These are phyloP conservation scores for Zymoseptoria tritici DNA, from an alignment of 2,329 filamentous ascomycete genomes.

Conservation along the genomic window DNA sequence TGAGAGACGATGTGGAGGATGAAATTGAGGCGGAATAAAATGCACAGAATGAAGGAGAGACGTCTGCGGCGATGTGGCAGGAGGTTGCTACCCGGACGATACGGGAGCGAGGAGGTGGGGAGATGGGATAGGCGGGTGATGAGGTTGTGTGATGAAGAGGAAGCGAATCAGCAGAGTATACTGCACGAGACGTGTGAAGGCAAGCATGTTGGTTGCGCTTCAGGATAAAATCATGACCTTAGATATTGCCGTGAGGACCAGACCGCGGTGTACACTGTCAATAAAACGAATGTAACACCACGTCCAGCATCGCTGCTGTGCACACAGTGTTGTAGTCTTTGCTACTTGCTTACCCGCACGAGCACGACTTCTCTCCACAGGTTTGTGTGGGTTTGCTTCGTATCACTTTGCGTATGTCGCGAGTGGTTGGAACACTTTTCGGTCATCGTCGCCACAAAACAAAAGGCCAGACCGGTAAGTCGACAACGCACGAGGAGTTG, in stretches of 20 bases:
- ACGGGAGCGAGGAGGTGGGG: neutral
- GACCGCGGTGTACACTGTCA: neutral
- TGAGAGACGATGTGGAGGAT: neutral
- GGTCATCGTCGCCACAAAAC: neutral
- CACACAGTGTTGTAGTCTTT: neutral
- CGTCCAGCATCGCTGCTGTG: neutral
- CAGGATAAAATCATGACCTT: neutral
- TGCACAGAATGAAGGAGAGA: neutral
- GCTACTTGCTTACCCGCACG: neutral
- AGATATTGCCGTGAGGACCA: neutral
- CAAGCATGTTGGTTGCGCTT: too few relatives aligned
- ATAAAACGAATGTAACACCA: neutral
- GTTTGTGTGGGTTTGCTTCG: neutral
- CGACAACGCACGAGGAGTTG: neutral
- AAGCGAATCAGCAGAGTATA: neutral
- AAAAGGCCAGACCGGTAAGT: neutral
- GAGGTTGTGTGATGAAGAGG: neutral
- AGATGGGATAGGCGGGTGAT: neutral
- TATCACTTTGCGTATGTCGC: too few relatives aligned
- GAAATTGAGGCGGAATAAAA: neutral
- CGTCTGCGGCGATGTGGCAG: neutral
- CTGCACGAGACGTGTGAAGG: neutral
- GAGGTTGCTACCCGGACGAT: neutral
- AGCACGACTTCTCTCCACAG: neutral
- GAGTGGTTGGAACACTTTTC: too few relatives aligned